These are phyloP conservation scores for Cytidiella melzeri DNA, from an alignment of 768 basidiomycete genomes.

Conservation along the genomic window DNA sequence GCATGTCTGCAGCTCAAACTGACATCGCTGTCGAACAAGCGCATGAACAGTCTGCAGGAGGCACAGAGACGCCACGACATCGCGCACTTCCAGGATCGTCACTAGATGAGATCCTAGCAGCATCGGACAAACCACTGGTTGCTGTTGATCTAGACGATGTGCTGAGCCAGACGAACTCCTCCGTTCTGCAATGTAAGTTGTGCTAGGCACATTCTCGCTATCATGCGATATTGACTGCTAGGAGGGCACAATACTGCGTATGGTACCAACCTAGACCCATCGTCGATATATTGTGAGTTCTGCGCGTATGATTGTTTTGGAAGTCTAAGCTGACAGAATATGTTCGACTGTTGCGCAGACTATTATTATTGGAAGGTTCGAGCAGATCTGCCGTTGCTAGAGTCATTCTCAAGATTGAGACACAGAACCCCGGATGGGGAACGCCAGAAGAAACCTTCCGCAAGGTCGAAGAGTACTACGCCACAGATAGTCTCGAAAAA, in stretches of 20 bases:
- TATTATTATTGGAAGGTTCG: constrained; percentile 74
- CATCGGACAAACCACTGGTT: constrained; percentile 36
- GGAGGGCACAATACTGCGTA: constrained; percentile 63
- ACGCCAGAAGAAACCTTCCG: constrained; percentile 46
- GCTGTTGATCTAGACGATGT: constrained; percentile 69
- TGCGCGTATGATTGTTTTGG: background rate
- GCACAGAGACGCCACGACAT: constrained; percentile 13
- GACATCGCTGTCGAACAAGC: constrained; percentile 14
- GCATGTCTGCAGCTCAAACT: constrained; percentile 17
- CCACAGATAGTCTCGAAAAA: constrained; percentile 39
- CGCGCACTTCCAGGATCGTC: constrained; percentile 17
- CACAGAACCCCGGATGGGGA: constrained; percentile 56
- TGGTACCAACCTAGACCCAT: constrained; percentile 48
- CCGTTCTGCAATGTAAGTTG: constrained; percentile 50
- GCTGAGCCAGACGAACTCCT: constrained; percentile 53
- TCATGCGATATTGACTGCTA: no score
- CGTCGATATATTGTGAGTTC: constrained; percentile 56
- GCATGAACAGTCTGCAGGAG: constrained; percentile 3
- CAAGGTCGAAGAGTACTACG: constrained; percentile 57
- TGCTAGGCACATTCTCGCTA: constrained; percentile 1
- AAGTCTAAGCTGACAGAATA: background rate
- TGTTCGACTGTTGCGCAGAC: constrained; percentile 30
- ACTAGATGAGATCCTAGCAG: constrained; percentile 13
- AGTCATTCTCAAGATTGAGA: background rate
- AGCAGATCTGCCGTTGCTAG: background rate